Evolutionary conservation across 2,329 filamentous ascomycete species (phyloP), one percentile per base, ranked within the genome.

Genomic region (Zymoseptoria passerinii): DNA sequence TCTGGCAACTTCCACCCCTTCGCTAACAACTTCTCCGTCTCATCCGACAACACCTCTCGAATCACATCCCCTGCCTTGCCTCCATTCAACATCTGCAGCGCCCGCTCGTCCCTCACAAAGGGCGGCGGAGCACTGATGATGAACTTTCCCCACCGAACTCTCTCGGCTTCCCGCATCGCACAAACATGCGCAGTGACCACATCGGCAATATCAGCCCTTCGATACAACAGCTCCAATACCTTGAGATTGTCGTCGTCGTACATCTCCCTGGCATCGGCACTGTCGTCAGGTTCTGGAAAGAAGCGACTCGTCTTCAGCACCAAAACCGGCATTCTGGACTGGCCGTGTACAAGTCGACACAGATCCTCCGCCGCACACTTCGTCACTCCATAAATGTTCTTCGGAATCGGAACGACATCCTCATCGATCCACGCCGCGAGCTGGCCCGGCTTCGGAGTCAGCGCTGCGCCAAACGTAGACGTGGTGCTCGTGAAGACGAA

Each of bases 361-460:
- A 80, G 58, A 54, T 80, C 77, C 60, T 81, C 78, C 4, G 78
- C 78, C 1, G 77, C 76, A 16, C 73, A 69, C 53, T 81, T 81
- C 18, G 78, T 80, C 3, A 73, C 72, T 56, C 78, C 78, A 61
- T 55, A 69, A 44, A 63, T 65, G 52, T 65, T 65, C 57, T 65
- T 65, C 4, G 63, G 63, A 4, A 64, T 62, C 4, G 63, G 63
- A 3, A 56, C 51, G 5, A 64, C 62, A 10, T 9, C 35, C 52
- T 65, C 63, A 8, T 65, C 57, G 16, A 65, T 64, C 62, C 63
- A 65, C 20, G 60, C 63, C n/a, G 63, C 63, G 18, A 61, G 63
- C 50, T 64, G 60, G 3, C 60, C 61, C 20, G 56, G 53, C n/a
- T 58, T 55, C 8, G 63, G 62, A 9, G 61, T 54, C 9, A 65